phyloP scores from a whole-genome alignment of 2,329 filamentous ascomycete genomes.

The Onygenales sp. region DNA sequence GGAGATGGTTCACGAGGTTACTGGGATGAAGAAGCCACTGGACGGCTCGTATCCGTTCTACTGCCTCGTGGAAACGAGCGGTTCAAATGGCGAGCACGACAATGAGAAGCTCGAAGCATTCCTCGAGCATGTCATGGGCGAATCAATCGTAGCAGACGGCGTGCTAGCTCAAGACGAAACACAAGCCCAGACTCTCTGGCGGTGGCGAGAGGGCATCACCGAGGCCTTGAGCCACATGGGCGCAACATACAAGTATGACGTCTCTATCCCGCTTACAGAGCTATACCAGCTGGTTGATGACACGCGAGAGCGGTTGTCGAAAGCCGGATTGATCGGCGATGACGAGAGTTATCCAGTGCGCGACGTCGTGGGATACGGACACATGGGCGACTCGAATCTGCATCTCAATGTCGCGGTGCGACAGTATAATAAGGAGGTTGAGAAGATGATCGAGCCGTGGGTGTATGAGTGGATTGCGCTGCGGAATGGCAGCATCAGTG shows the following conservation, averaged over 20 bases:
- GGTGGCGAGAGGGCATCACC: slow-evolving; percentile 85
- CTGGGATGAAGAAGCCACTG: slow-evolving; percentile 67
- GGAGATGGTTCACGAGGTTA: slow-evolving; percentile 63
- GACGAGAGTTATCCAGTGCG: slow-evolving; percentile 69
- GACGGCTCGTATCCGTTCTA: slow-evolving; percentile 87
- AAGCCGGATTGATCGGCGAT: slow-evolving; percentile 68
- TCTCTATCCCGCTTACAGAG: slow-evolving; percentile 82
- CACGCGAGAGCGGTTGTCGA: slow-evolving; percentile 59
- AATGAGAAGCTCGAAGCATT: slow-evolving; percentile 82
- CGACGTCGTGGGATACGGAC: slow-evolving; percentile 89
- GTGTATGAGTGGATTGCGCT: slow-evolving; percentile 95
- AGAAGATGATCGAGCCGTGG: slow-evolving; percentile 82
- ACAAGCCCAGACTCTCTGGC: slow-evolving; percentile 76
- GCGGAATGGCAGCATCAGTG: slow-evolving; percentile 85
- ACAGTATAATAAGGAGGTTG: slow-evolving; percentile 76
- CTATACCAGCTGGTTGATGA: slow-evolving; percentile 88
- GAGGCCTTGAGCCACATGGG: slow-evolving; percentile 85
- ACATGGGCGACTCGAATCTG: slow-evolving; percentile 95
- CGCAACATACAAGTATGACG: slow-evolving; percentile 96
- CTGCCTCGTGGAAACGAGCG: slow-evolving; percentile 91
- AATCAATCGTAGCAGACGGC: slow-evolving; percentile 78
- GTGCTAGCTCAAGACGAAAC: slow-evolving; percentile 90
- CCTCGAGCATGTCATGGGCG: slow-evolving; percentile 82
- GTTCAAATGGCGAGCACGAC: slow-evolving; percentile 89
- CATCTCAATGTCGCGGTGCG: slow-evolving; percentile 84